Base-by-base conservation (phyloP, 2,329 filamentous ascomycete genomes). In the Arthroderma sp. region DNA sequence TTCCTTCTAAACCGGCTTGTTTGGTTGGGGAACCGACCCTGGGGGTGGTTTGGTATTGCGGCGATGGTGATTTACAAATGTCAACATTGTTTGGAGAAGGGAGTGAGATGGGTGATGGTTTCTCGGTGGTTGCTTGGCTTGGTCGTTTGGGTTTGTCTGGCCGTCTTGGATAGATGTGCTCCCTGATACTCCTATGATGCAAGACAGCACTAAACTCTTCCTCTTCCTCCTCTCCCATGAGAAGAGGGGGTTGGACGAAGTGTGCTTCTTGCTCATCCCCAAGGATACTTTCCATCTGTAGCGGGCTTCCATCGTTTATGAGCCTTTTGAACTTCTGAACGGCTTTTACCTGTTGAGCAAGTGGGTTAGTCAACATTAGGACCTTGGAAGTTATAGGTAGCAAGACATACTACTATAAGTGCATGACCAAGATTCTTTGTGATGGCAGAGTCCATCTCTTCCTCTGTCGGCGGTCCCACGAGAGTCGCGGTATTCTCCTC, bases 371-470 rank as follows among this genome's bases (percentile, higher is more conserved):
- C 44, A 21, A 51, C 7, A 25, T 13, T 23, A 33, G 25, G 7
- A 11, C 25, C 25, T n/a, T 38, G 4, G 13, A 9, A 21, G 9
- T 19, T 2, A 9, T 19, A 1, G 31, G 11, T 11, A n/a, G n/a
- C 6, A 47, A 53, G 51, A 61, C 68, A 56, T 78, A 89, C 86
- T 63, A 97, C 88, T 55, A 84, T 88, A 58, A 97, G 77, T 1
- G 97, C 78, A 67, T 93, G 86, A 59, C 85, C 85, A 80, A 97
- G 90, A 66, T 90, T 94, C 23, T 82, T 82, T 2, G 93, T 97
- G 62, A 97, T 94, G 13, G 93, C 93, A 62, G 86, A 83, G 65
- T 89, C 89, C 67, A 96, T 81, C 72, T 98, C 93, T 57, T 91
- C 84, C 64, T 93, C 87, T 58, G 91, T 97, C 0, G 91, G 91